Base-by-base conservation (phyloP, 345 rosid genomes). In the Eutrema yunnanense region DNA sequence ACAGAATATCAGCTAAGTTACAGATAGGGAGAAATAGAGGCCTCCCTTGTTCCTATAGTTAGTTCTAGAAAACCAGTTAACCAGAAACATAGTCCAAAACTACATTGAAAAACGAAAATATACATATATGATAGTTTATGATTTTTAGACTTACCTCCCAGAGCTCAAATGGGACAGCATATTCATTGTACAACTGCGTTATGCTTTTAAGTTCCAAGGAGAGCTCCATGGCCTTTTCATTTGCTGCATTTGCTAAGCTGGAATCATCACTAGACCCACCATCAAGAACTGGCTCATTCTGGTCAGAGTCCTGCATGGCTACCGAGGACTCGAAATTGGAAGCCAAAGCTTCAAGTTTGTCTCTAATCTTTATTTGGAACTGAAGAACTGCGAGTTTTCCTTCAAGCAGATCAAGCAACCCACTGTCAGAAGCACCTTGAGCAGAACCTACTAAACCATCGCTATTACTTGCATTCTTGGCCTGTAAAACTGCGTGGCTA, bases 111-210 rank as follows among this genome's bases (percentile, higher is more conserved):
- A 59, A 78, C 32, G 33, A 34, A 19, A 70, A 36, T 6, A 32
- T 14, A 42, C 6, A 32, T 14, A 42, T 60, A 72, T 43, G 55
- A 44, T 29, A 44, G 69, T 69, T 67, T 5, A 37, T 47, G 52
- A 22, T 38, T 14, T 52, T 48, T 2, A 74, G 55, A 71, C 54
- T 22, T 78, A 90, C 99, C 97, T 92, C 98, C 99, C 99, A 96
- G 67, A 90, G 91, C 78, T 85, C 96, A 80, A 92, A 96, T 41
- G 96, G 98, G 77, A 90, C 98, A 49, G 99, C 97, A 82, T 86
- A 96, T 41, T 96, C 99, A 81, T 92, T 96, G 75, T 90, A 96
- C 65, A 96, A 82, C 79, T 95, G 90, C 46, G 99, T 95, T 74
- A 95, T 87, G 80, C 91, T 95, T 81, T 92, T 95, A 71, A 90